Evolutionary conservation across 768 basidiomycete species (phyloP).

Genomic region (Rhizopogon roseolus): DNA sequence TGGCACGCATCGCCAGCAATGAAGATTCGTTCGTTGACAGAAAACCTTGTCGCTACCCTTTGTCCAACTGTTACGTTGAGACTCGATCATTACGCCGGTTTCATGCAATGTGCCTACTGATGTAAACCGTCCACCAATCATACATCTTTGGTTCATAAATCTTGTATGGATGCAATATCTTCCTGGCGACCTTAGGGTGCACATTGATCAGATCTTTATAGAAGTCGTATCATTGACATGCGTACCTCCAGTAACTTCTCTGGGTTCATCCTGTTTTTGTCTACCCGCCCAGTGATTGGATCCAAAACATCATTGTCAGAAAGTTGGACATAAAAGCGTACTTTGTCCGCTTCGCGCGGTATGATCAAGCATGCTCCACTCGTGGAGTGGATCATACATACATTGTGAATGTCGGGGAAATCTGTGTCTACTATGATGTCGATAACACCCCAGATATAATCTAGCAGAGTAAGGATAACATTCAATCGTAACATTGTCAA

Average conservation of each 20-base stretch:
- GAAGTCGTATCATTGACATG: neutral
- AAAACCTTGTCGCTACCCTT: conserved; percentile 62
- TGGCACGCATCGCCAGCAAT: conserved; percentile 76
- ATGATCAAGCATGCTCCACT: conserved; percentile 70
- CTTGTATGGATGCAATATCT: conserved; percentile 51
- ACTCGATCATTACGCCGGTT: neutral
- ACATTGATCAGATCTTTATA: neutral
- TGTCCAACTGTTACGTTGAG: conserved; percentile 51
- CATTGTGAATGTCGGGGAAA: conserved; percentile 72
- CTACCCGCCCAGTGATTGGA: conserved; percentile 43
- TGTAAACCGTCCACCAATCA: conserved; percentile 74
- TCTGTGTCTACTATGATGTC: conserved; percentile 65
- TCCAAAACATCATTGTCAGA: conserved; percentile 43
- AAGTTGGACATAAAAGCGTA: conserved; percentile 70
- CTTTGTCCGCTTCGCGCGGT: conserved; percentile 62
- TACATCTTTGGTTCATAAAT: conserved; percentile 42
- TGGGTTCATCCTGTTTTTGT: conserved; percentile 47
- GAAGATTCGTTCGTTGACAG: conserved; percentile 59
- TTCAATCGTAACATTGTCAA: neutral
- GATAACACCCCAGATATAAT: conserved; percentile 81
- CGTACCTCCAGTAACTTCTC: conserved; percentile 49
- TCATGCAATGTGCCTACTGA: conserved; percentile 36
- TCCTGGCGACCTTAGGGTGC: conserved; percentile 46
- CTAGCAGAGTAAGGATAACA: conserved; percentile 25
- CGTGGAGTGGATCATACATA: conserved; percentile 58